Conservation (phyloP, 1,284 basidiomycete species). For the Irpex sp. region DNA sequence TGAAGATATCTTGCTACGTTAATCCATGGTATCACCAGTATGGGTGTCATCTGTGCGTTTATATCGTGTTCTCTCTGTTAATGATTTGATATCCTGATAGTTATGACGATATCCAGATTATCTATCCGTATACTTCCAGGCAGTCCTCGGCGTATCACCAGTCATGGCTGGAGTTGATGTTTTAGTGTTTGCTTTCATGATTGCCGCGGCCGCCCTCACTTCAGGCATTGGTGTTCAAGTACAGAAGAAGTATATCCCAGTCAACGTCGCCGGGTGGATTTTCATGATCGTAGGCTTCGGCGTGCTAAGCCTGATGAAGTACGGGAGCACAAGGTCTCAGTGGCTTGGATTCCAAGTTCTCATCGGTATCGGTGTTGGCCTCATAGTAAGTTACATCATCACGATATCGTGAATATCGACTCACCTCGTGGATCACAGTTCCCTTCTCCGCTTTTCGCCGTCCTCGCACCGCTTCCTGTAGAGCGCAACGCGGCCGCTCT, state of each 20-base stretch:
- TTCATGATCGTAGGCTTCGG: constrained; percentile 28
- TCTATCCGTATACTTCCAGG: constrained; percentile 38
- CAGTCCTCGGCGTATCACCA: constrained; percentile 26
- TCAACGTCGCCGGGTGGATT: constrained; percentile 25
- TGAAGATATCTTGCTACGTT: constrained; percentile 9
- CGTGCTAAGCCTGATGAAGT: constrained; percentile 22
- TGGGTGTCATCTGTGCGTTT: constrained; percentile 15
- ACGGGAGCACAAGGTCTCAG: constrained; percentile 21
- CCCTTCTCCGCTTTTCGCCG: constrained; percentile 27
- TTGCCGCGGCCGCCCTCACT: constrained; percentile 22
- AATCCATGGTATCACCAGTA: constrained; percentile 15
- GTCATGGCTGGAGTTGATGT: constrained; percentile 24
- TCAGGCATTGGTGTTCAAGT: constrained; percentile 20
- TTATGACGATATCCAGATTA: constrained; percentile 23
- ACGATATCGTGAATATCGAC: not conserved
- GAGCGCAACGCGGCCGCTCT: constrained; percentile 25
- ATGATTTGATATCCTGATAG: not conserved
- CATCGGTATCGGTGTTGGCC: constrained; percentile 20
- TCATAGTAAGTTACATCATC: constrained; percentile 19
- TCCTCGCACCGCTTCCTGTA: constrained; percentile 32
- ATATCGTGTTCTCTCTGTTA: not conserved
- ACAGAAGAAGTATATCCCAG: constrained; percentile 21
- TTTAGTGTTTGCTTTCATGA: constrained; percentile 19
- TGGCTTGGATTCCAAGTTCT: constrained; percentile 33
- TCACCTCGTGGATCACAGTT: constrained; percentile 13